These are phyloP conservation scores for Pythium phragmiticola DNA, from an alignment of 352 stramenopile species.

Conservation along the genomic window DNA sequence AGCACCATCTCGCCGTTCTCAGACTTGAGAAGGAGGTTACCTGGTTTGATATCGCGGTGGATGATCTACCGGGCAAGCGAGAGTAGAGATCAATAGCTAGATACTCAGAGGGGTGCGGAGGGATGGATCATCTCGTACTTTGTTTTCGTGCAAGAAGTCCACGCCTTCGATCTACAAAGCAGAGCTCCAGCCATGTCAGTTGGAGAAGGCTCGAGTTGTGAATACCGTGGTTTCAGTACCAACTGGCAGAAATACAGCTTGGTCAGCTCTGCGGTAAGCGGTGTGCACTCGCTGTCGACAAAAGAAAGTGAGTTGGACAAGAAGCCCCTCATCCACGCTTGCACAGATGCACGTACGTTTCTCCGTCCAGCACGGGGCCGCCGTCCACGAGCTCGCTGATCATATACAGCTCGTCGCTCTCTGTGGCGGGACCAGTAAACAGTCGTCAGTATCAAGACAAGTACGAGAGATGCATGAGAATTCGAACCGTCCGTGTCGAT, in stretches of 20 bases:
- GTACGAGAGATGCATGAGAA: not conserved
- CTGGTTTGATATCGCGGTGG: constrained; percentile 81
- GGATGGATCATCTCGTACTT: constrained; percentile 28
- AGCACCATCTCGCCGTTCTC: constrained; percentile 62
- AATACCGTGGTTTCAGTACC: constrained; percentile 29
- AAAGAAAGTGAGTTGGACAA: not conserved
- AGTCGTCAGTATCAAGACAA: not conserved
- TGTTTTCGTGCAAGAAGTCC: constrained; percentile 82
- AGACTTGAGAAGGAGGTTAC: constrained; percentile 71
- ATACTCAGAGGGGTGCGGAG: not conserved
- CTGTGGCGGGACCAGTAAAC: constrained; percentile 24
- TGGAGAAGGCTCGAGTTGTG: not conserved
- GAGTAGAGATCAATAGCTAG: not conserved
- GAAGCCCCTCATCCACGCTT: not conserved
- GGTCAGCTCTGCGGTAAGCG: constrained; percentile 50
- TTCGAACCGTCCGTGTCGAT: constrained; percentile 89
- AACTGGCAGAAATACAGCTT: constrained; percentile 80
- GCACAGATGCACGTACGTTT: constrained; percentile 36
- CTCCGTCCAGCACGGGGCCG: constrained; percentile 61
- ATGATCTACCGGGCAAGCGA: constrained; percentile 45
- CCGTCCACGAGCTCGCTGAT: constrained; percentile 81
- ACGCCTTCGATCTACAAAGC: constrained; percentile 69
- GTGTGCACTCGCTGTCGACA: constrained; percentile 55
- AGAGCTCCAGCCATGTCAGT: not conserved
- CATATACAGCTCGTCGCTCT: constrained; percentile 81